phyloP scores from a whole-genome alignment of 352 stramenopile species.

The Phytophthora macrochlamydospora region DNA sequence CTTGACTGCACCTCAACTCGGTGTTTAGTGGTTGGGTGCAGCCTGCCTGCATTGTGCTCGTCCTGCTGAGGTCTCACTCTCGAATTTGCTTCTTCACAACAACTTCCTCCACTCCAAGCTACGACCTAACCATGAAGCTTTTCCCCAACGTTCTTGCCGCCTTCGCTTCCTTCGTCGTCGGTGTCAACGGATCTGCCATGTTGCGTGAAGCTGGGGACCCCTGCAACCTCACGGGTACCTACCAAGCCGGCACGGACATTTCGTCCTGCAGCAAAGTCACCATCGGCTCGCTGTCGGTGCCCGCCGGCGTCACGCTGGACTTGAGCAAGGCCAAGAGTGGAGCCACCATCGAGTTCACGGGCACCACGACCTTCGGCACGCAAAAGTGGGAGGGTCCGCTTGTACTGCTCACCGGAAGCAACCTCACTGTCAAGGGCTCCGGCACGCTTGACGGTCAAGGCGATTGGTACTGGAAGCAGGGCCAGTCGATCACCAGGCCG shows the following conservation, averaged over 20 bases:
- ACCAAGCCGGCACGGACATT: conserved; percentile 16
- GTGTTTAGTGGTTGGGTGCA: too few species aligned
- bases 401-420: background rate
- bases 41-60: background rate
- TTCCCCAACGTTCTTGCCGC: conserved; percentile 1
- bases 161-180: conserved; percentile 6
- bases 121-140: conserved; percentile 8
- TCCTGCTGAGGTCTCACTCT: background rate
- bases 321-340: conserved; percentile 31
- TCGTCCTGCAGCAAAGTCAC: conserved; percentile 16
- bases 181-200: conserved; percentile 12
- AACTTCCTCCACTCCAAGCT: background rate
- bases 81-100: background rate
- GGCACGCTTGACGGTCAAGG: conserved; percentile 32
- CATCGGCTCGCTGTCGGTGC: conserved; percentile 27
- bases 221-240: conserved; percentile 30
- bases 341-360: conserved; percentile 38
- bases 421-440: conserved; percentile 29
- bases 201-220: conserved; percentile 7
- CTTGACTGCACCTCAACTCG: too few species aligned
- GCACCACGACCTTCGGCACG: conserved; percentile 38
- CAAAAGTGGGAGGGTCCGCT: conserved; percentile 40
- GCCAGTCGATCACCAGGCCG: conserved; percentile 9
- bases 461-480: conserved; percentile 30
- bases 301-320: conserved; percentile 42